Evolutionary conservation across 306 rosid species (phyloP), one percentile per base, ranked within the genome.

Genomic region (Styphnolobium japonicum): DNA sequence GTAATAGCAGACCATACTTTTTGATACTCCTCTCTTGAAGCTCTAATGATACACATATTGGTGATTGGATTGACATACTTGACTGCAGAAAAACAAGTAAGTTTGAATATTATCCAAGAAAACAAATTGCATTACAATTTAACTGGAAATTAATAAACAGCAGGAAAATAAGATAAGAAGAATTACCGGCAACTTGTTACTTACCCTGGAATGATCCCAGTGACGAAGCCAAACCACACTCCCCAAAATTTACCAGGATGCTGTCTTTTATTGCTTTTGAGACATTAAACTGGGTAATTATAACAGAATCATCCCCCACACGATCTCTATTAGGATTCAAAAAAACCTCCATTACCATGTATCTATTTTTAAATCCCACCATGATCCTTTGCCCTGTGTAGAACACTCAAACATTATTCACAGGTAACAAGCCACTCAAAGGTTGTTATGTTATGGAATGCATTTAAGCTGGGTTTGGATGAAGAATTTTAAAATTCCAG

Each of bases 291-390:
- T 83, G 83, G 36, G 97, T 93, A 79, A 95, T 51, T 71, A 90
- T 91, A 70, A 93, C 76, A 60, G 92, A 86, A 80, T 88, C 88
- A 27, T 85, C 80, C 6, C 75, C 84, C 2, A 14, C 64, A 14
- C 67, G 79, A 5, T 90, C 93, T 75, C 85, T 89, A 33, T 95
- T 91, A 36, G 97, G 92, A 81, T 95, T 88, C 91, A 90, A 52
- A 61, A 87, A 87, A 63, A 92, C 91, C 83, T 95, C 98, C 90
- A 91, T 67, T 19, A 88, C 84, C 95, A 93, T 15, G 82, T 91
- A 95, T 53, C 96, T 81, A 66, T 93, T 95, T 63, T 85, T 91
- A 57, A 93, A 95, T 46, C 88, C 92, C 77, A 91, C 97, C 99
- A 95, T 95, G 80, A 60, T 77, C 37, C 77, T 87, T 79, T 63